phyloP scores from a whole-genome alignment of 73 alveolate species.

The Stentor roeselii region DNA sequence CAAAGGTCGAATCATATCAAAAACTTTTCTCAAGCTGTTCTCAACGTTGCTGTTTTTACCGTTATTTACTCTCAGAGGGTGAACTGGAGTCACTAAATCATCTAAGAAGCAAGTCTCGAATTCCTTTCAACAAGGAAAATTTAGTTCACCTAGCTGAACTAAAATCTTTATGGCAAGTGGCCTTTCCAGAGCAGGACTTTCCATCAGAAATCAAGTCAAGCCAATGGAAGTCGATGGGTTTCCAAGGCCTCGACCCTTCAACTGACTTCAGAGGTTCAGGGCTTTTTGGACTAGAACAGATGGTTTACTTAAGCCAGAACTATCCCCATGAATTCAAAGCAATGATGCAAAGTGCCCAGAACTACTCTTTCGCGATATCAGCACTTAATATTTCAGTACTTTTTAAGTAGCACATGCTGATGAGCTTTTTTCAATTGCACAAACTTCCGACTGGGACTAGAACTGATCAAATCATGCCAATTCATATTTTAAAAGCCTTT shows the following conservation, averaged over 20 bases:
- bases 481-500: background rate
- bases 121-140: slow-evolving; percentile 23
- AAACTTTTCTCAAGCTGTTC: background rate
- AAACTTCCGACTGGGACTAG: background rate
- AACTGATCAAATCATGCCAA: background rate
- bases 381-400: slow-evolving; percentile 3
- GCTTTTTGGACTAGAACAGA: slow-evolving; percentile 51
- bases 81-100: slow-evolving; percentile 2
- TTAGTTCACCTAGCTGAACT: background rate
- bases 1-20: background rate
- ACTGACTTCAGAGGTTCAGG: slow-evolving; percentile 93
- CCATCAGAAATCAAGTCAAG: slow-evolving; percentile 16
- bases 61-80: background rate
- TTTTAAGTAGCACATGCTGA: background rate
- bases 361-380: slow-evolving; percentile 19
- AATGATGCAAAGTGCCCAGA: background rate
- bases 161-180: slow-evolving; percentile 4
- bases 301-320: slow-evolving; percentile 39
- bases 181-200: slow-evolving; percentile 6
- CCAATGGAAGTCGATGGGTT: slow-evolving; percentile 71
- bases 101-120: background rate
- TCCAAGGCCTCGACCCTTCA: slow-evolving; percentile 82
- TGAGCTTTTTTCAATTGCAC: background rate
- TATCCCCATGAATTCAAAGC: slow-evolving; percentile 16
- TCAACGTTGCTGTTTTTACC: background rate